These are phyloP conservation scores for Malassezia cuniculi DNA, from an alignment of 1,284 basidiomycete species.

Conservation along the genomic window DNA sequence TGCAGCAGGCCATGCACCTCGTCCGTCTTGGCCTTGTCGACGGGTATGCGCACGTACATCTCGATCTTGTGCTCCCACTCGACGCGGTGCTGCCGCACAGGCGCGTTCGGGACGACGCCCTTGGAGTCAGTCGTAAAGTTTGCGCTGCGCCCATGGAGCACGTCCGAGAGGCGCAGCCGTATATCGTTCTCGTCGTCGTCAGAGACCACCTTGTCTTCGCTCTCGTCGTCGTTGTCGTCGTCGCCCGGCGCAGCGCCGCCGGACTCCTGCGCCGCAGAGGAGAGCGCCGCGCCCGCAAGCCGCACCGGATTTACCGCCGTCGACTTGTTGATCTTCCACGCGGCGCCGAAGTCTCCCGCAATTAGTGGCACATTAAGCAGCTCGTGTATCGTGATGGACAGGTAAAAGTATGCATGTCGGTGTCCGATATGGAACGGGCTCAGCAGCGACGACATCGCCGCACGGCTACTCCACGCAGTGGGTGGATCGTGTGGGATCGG, in stretches of 20 bases:
- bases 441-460: constrained; percentile 25
- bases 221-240: constrained; percentile 13
- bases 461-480: too few species aligned
- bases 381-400: constrained; percentile 57
- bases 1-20: constrained; percentile 1
- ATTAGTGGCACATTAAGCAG: constrained; percentile 64
- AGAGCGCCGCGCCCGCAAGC: too few species aligned
- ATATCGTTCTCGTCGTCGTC: constrained; percentile 15
- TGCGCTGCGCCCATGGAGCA: too few species aligned
- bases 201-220: constrained; percentile 6
- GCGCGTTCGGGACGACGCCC: constrained; percentile 19
- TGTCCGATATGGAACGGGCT: constrained; percentile 48
- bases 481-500: too few species aligned
- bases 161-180: constrained; percentile 19
- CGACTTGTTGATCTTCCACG: constrained; percentile 57
- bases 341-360: constrained; percentile 58
- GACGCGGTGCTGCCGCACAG: constrained; percentile 22
- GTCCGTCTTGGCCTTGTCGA: constrained; percentile 22
- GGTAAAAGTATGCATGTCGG: constrained; percentile 53
- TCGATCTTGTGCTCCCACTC: constrained; percentile 29
- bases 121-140: too few species aligned
- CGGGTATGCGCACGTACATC: constrained; percentile 25
- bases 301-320: too few species aligned
- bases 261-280: too few species aligned
- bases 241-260: too few species aligned